Conservation (phyloP, 371 early-diverging fungal genomes). For the Mortierella sp. region DNA sequence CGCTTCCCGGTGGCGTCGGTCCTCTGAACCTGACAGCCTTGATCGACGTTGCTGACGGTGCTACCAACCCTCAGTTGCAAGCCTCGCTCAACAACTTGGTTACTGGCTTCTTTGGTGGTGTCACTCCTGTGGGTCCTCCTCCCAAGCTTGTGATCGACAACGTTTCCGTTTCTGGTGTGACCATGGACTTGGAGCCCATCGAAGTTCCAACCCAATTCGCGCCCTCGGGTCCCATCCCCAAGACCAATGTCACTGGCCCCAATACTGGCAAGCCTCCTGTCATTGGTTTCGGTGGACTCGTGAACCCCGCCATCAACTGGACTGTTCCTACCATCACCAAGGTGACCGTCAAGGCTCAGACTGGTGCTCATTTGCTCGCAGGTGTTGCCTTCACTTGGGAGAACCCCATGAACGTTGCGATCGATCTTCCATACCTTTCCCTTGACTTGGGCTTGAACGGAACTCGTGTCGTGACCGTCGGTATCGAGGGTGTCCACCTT, state of each 20-base stretch:
- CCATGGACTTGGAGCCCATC: slow-evolving; percentile 27
- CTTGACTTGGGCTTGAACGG: slow-evolving; percentile 40
- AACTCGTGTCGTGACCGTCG: slow-evolving; percentile 30
- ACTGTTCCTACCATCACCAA: slow-evolving; percentile 38
- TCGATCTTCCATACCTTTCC: slow-evolving; percentile 37
- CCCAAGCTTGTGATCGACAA: slow-evolving; percentile 30
- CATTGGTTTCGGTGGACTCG: slow-evolving; percentile 30
- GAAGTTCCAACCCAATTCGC: slow-evolving; percentile 27
- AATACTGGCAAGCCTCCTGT: slow-evolving; percentile 23
- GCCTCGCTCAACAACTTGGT: slow-evolving; percentile 37
- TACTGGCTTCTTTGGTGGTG: slow-evolving; percentile 33
- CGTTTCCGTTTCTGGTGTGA: slow-evolving; percentile 15
- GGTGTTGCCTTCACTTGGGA: slow-evolving; percentile 45
- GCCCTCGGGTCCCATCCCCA: slow-evolving; percentile 21
- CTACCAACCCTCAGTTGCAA: slow-evolving; percentile 27
- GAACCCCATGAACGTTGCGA: slow-evolving; percentile 42
- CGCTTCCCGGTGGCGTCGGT: slow-evolving; percentile 17
- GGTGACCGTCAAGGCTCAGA: slow-evolving; percentile 28
- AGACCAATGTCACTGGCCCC: slow-evolving; percentile 7
- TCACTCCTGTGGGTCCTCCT: slow-evolving; percentile 27
- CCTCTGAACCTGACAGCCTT: slow-evolving; percentile 35
- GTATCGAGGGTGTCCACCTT: slow-evolving; percentile 24
- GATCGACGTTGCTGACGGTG: slow-evolving; percentile 33
- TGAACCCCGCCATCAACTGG: slow-evolving; percentile 31
- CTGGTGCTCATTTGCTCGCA: slow-evolving; percentile 36